phyloP scores from a whole-genome alignment of 2,329 filamentous ascomycete genomes.

The Stemphylium lycopersici region DNA sequence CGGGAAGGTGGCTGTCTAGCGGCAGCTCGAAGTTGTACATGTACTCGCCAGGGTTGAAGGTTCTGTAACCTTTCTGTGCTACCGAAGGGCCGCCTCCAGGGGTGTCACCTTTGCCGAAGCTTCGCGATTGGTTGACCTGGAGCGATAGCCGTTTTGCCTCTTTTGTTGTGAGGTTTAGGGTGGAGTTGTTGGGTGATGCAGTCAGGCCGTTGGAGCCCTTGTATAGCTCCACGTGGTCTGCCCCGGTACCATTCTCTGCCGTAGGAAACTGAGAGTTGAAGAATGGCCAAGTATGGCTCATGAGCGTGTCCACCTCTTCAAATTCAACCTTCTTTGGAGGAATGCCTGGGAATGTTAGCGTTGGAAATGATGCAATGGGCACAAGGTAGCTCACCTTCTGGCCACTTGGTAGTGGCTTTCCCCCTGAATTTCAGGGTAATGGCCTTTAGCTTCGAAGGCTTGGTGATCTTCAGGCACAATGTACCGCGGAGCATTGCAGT shows the following conservation, averaged over 20 bases:
- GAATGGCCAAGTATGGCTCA: constrained; percentile 88
- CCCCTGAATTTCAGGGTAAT: constrained; percentile 86
- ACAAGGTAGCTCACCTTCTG: constrained; percentile 67
- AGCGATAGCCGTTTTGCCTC: constrained; percentile 74
- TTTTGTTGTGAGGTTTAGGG: constrained; percentile 52
- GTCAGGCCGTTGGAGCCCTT: constrained; percentile 52
- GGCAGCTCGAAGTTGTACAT: constrained; percentile 81
- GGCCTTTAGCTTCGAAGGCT: constrained; percentile 91
- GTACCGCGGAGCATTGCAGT: constrained; percentile 87
- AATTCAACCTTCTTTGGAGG: constrained; percentile 84
- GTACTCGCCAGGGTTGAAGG: constrained; percentile 79
- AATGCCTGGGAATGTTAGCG: constrained; percentile 63
- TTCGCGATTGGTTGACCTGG: constrained; percentile 80
- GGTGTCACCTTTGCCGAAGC: constrained; percentile 80
- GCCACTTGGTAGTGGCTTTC: constrained; percentile 90
- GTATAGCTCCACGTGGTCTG: constrained; percentile 66
- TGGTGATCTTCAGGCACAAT: constrained; percentile 80
- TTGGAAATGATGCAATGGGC: background rate
- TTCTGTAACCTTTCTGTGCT: constrained; percentile 80
- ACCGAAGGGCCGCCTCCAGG: constrained; percentile 61
- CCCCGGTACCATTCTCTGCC: constrained; percentile 66
- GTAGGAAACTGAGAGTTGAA: constrained; percentile 77
- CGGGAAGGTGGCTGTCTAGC: constrained; percentile 77
- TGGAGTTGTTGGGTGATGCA: constrained; percentile 54
- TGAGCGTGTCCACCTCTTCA: constrained; percentile 81